These are phyloP conservation scores for Dissoconium aciculare DNA, from an alignment of 2,329 filamentous ascomycete genomes.

Conservation along the genomic window DNA sequence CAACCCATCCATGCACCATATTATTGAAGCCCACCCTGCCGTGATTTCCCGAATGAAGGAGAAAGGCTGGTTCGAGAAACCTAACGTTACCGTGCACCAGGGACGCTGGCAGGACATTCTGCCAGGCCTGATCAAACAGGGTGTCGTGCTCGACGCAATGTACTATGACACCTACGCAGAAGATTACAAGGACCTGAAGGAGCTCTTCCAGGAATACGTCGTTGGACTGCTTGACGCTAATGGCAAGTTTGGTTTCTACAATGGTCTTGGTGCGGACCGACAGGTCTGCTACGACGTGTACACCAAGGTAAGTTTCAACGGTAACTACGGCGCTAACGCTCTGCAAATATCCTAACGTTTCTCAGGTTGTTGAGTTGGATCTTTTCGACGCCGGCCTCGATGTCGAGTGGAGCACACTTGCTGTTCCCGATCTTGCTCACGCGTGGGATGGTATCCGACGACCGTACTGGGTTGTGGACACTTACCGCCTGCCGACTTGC, in stretches of 20 bases:
- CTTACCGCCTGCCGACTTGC: conserved; percentile 61
- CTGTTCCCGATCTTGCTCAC: conserved; percentile 49
- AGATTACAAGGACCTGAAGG: conserved; percentile 68
- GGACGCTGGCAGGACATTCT: conserved; percentile 37
- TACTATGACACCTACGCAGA: conserved; percentile 98
- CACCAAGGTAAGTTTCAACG: conserved; percentile 45
- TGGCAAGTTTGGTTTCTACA: conserved; percentile 47
- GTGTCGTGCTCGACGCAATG: conserved; percentile 38
- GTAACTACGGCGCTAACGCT: no score
- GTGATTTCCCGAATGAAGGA: conserved; percentile 32
- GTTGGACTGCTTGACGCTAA: conserved; percentile 57
- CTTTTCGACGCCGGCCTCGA: conserved; percentile 79
- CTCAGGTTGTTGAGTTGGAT: conserved; percentile 65
- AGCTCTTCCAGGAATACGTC: conserved; percentile 79
- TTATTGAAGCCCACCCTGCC: conserved; percentile 38
- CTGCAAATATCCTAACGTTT: conserved; percentile 4
- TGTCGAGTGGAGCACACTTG: conserved; percentile 67
- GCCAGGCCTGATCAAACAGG: conserved; percentile 30
- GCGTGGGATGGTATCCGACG: conserved; percentile 72
- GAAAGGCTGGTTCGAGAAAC: conserved; percentile 35
- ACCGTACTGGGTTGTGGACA: conserved; percentile 77
- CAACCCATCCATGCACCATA: conserved; percentile 32
- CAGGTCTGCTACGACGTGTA: conserved; percentile 95
- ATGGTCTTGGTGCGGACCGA: conserved; percentile 76
- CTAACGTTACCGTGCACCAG: conserved; percentile 34